A percentile compares a stretch with the other conserved stretches of the same genome.
phyloP scores from a whole-genome alignment of 352 stramenopile species.

The Phytophthora colocasiae region DNA sequence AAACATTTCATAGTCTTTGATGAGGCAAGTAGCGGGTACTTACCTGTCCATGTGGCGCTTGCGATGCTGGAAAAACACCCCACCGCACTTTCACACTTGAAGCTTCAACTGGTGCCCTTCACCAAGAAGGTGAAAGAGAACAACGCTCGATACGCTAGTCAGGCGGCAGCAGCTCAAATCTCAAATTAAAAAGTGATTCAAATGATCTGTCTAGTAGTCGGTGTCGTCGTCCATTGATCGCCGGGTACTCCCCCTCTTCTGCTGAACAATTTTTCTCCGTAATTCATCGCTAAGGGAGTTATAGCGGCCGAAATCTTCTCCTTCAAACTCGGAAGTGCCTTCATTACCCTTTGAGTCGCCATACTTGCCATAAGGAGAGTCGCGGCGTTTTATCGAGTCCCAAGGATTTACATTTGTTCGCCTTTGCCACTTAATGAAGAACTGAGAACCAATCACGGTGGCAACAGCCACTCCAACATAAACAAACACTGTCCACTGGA shows the following conservation, averaged over 20 bases:
- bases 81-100: slow-evolving; percentile 47
- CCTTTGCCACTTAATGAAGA: slow-evolving; percentile 34
- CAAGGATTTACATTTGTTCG: slow-evolving; percentile 27
- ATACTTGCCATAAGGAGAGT: slow-evolving; percentile 24
- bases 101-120: slow-evolving; percentile 58
- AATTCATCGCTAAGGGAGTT: slow-evolving; percentile 45
- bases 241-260: slow-evolving; percentile 11
- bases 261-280: slow-evolving; percentile 24
- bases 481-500: slow-evolving; percentile 34
- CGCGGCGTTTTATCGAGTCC: slow-evolving; percentile 20
- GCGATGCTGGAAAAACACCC: slow-evolving; percentile 60
- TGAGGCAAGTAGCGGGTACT: slow-evolving; percentile 36
- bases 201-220: slow-evolving; percentile 24
- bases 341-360: slow-evolving; percentile 6
- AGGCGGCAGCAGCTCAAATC: slow-evolving; percentile 39
- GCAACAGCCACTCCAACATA: slow-evolving; percentile 29
- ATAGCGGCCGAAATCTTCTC: slow-evolving; percentile 37
- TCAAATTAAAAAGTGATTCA: slow-evolving; percentile 18
- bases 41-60: slow-evolving; percentile 41
- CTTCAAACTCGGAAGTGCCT: slow-evolving; percentile 6
- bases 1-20: slow-evolving; percentile 69
- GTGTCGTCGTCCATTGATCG: slow-evolving; percentile 18
- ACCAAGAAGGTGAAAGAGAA: slow-evolving; percentile 55
- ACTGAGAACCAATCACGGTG: slow-evolving; percentile 38
- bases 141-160: slow-evolving; percentile 50